Evolutionary conservation across 345 rosid species (phyloP).

Genomic region (Citrus medica): DNA sequence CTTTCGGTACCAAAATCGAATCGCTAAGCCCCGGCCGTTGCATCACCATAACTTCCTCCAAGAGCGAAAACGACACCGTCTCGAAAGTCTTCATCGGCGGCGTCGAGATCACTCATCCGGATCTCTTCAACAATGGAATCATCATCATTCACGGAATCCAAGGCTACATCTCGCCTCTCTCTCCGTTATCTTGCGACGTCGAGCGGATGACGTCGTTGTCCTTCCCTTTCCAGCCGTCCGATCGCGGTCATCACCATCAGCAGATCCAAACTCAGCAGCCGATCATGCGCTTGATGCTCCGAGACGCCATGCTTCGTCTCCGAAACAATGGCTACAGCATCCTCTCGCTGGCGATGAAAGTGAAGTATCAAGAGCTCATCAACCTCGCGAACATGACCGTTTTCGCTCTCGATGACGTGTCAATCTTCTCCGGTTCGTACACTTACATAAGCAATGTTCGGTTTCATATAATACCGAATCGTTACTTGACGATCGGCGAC

Average conservation of each 20-base stretch:
- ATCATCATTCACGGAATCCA: constrained; percentile 56
- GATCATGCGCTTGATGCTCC: constrained; percentile 58
- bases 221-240: constrained; percentile 29
- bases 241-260: background rate
- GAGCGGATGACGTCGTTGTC: constrained; percentile 43
- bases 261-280: constrained; percentile 23
- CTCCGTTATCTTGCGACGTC: constrained; percentile 59
- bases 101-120: constrained; percentile 58
- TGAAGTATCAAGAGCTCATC: constrained; percentile 51
- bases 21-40: constrained; percentile 60
- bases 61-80: constrained; percentile 21
- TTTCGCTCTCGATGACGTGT: constrained; percentile 52
- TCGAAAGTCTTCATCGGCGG: constrained; percentile 52
- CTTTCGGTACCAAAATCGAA: constrained; percentile 59
- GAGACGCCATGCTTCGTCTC: constrained; percentile 55
- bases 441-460: constrained; percentile 41
- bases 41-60: constrained; percentile 46
- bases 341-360: constrained; percentile 50
- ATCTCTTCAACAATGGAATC: constrained; percentile 60
- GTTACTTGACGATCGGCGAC: constrained; percentile 33
- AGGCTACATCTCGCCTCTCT: constrained; percentile 60
- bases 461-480: constrained; percentile 61
- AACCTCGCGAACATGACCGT: constrained; percentile 47
- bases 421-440: constrained; percentile 56
- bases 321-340: constrained; percentile 57